A percentile compares a stretch with the other conserved stretches of the same genome.
Evolutionary conservation across 2,329 filamentous ascomycete species (phyloP).

Genomic region (Penicillium nordicum): DNA sequence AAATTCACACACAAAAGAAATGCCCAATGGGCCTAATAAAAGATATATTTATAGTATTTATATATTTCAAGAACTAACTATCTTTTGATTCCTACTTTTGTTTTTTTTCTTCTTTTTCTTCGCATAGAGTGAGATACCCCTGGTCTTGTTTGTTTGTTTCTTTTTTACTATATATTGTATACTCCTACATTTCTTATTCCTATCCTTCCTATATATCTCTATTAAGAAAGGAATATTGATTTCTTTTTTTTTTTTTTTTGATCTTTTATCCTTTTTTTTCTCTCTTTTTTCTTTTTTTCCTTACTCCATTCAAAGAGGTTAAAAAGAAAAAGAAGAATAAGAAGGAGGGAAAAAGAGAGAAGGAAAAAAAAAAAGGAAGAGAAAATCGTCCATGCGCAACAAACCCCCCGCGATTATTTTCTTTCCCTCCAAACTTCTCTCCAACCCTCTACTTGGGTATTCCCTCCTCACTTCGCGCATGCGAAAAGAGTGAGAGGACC

Average conservation of each 20-base stretch:
- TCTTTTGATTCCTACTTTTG: neutral
- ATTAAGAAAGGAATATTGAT: neutral
- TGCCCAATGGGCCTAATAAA: slow-evolving; percentile 5
- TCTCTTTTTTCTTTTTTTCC: neutral
- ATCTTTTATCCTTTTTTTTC: neutral
- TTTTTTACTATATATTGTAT: neutral
- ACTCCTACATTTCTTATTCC: neutral
- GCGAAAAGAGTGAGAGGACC: slow-evolving; percentile 8
- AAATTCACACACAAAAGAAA: slow-evolving; percentile 2
- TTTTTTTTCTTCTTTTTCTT: neutral
- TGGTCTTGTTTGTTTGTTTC: neutral
- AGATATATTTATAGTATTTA: neutral
- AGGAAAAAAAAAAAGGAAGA: neutral
- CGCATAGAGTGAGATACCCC: neutral
- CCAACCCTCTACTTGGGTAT: slow-evolving; percentile 4
- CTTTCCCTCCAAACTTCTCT: neutral
- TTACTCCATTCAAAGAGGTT: neutral
- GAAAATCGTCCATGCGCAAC: slow-evolving; percentile 9
- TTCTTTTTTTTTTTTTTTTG: neutral
- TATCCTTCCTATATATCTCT: neutral
- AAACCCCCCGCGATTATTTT: slow-evolving; percentile 13
- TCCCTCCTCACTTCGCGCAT: slow-evolving; percentile 17
- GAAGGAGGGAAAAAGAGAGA: neutral
- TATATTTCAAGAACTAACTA: neutral
- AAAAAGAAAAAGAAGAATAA: neutral